phyloP scores from a whole-genome alignment of 352 stramenopile species.

The Phytophthora uliginosa region DNA sequence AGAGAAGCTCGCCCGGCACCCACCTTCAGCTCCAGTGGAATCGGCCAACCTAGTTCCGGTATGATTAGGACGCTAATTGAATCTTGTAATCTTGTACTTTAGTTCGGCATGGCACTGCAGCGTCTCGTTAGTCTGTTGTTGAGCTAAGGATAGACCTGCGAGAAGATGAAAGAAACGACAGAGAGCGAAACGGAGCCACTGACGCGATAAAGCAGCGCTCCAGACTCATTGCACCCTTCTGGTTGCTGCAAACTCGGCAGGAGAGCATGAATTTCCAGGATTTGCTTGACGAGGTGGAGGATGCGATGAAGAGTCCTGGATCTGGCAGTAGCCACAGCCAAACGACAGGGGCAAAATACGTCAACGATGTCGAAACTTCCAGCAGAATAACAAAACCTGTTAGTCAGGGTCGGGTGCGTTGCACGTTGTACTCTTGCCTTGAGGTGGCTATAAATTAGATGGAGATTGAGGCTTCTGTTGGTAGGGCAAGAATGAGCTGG shows the following conservation, averaged over 20 bases:
- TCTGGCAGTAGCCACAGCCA: conserved; percentile 17
- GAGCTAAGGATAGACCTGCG: conserved; percentile 33
- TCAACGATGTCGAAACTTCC: conserved; percentile 2
- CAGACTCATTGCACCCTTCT: not conserved
- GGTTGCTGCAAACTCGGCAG: not conserved
- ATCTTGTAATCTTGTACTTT: conserved; percentile 15
- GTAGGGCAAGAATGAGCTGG: conserved; percentile 65
- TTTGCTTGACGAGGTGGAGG: conserved; percentile 79
- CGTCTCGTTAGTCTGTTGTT: not conserved
- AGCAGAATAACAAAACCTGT: conserved; percentile 18
- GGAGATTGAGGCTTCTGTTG: not conserved
- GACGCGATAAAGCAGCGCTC: not conserved
- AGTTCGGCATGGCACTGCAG: not conserved
- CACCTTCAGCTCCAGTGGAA: conserved; percentile 23
- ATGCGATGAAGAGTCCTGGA: conserved; percentile 57
- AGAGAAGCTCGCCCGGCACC: conserved; percentile 23
- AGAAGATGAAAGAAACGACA: conserved; percentile 15
- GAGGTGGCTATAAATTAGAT: not conserved
- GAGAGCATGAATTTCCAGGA: conserved; percentile 75
- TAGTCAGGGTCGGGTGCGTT: conserved; percentile 28
- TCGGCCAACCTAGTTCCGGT: conserved; percentile 30
- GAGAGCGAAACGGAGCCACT: conserved; percentile 22
- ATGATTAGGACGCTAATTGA: conserved; percentile 29
- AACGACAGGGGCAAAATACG: conserved; percentile 18
- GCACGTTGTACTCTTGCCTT: not conserved